Base-by-base conservation (phyloP, 805 yeast species). In the Nakazawaea laoshanensis region DNA sequence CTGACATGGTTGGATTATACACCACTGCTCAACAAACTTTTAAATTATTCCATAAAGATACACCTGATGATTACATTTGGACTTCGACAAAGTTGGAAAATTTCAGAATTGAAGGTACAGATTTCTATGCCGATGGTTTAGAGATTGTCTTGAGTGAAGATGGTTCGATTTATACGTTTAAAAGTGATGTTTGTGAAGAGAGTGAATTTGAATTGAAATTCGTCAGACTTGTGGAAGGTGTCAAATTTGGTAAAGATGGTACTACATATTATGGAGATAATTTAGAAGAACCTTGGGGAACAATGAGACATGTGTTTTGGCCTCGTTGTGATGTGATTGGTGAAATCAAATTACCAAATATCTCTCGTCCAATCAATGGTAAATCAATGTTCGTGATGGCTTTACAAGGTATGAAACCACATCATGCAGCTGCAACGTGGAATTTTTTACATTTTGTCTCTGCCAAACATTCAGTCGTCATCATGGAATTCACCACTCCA, bases 361-460 rank as follows among this genome's bases (percentile, higher is more conserved):
- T 22, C 19, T 24, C 30, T 11, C 36, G 24, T 27, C 14, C 35
- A 9, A 52, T 71, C 32, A 53, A 65, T 26, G 76, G 74, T 24
- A 54, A 49, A 35, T 58, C 86, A 31, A 82, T 92, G 94, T 88
- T 77, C 52, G 95, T 89, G 34, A 79, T 84, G 89, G 98, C 98
- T 5, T 63, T 86, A 45, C 98, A 92, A 64, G 97, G 97, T 41
- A 88, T 92, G 97, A 92, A 92, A 59, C 98, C 98, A 7, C 96
- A 92, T 58, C 98, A 92, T 59, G 96, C 96, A 22, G 98, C 98
- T 36, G 85, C 94, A 40, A 61, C 86, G 15, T 92, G 98, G 98
- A 92, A 89, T 60, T 92, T 92, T 54, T 59, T 84, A 41, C 81
- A 85, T 59, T 89, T 83, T 69, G 95, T 85, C 53, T 80, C 92